phyloP scores from a whole-genome alignment of 371 early-diverging fungal genomes.

The Syncephalastrum racemosum region DNA sequence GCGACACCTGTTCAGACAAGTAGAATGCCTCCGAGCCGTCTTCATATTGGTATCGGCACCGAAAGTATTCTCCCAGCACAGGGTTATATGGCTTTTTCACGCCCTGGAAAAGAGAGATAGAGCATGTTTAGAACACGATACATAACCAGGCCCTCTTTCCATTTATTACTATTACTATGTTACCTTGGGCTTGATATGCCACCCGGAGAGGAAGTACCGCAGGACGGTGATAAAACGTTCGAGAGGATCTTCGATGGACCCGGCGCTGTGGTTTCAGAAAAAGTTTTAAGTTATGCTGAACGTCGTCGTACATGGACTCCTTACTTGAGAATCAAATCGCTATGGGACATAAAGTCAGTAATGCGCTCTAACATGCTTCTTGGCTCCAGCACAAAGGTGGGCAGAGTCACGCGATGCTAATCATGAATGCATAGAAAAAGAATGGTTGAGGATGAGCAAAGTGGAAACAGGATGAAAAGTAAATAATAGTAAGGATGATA shows the following conservation, averaged over 20 bases:
- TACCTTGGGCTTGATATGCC: slow-evolving; percentile 95
- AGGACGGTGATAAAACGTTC: slow-evolving; percentile 88
- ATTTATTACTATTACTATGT: too few species aligned
- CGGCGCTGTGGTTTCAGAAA: slow-evolving; percentile 42
- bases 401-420: slow-evolving; percentile 79
- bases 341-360: slow-evolving; percentile 93
- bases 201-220: slow-evolving; percentile 91
- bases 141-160: not conserved
- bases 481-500: too few species aligned
- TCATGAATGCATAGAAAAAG: too few species aligned
- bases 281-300: not conserved
- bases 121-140: not conserved
- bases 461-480: slow-evolving; percentile 1
- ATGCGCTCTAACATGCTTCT: slow-evolving; percentile 90
- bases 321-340: slow-evolving; percentile 80
- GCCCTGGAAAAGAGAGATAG: slow-evolving; percentile 55
- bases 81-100: slow-evolving; percentile 97
- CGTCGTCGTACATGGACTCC: slow-evolving; percentile 2
- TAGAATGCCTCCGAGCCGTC: slow-evolving; percentile 76
- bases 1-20: slow-evolving; percentile 90
- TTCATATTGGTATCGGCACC: slow-evolving; percentile 68
- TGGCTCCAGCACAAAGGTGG: slow-evolving; percentile 95
- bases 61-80: slow-evolving; percentile 91
- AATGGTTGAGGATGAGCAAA: not conserved
- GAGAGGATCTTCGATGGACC: slow-evolving; percentile 71